Percentiles rank a stretch among this genome's conserved stretches.
Evolutionary conservation across 176 grass and related monocot species (phyloP).

Genomic region (maize (Zea mays)): Zm-B73-REFERENCE-NAM-5.0 NC_050101.1:106289001-106289500

Average conservation of each 20-base stretch:
- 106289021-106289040: constrained; percentile 54
- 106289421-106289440: no score
- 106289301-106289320: constrained; percentile 55
- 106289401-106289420: no score
- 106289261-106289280: constrained; percentile 41
- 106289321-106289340: constrained; percentile 87
- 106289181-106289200: constrained; percentile 67
- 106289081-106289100: constrained; percentile 72
- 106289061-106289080: constrained; percentile 63
- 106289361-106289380: constrained; percentile 45
- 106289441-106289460: no score
- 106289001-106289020: constrained; percentile 67
- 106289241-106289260: constrained; percentile 69
- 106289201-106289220: constrained; percentile 70
- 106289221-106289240: constrained; percentile 75
- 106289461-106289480: no score
- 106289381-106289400: no score
- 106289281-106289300: constrained; percentile 5
- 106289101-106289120: constrained; percentile 70
- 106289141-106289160: constrained; percentile 67
- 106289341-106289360: constrained; percentile 91
- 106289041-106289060: constrained; percentile 63
- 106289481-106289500: no score
- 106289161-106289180: constrained; percentile 63
- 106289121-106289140: constrained; percentile 77